These are phyloP conservation scores for Ustilago loliicola DNA, from an alignment of 1,284 basidiomycete species.

Conservation along the genomic window DNA sequence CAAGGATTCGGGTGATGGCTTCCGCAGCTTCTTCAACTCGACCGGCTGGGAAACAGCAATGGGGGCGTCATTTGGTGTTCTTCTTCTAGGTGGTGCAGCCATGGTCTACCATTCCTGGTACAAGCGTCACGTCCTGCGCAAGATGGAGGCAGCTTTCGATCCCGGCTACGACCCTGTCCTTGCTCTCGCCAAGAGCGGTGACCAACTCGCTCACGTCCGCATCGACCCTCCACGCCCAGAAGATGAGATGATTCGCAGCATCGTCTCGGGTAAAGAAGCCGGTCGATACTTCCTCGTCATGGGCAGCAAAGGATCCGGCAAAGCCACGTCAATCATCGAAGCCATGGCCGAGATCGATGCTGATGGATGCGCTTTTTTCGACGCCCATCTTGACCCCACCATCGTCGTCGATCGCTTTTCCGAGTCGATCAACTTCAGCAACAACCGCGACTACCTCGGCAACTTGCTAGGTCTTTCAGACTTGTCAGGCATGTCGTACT, in stretches of 20 bases:
- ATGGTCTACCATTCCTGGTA: constrained; percentile 65
- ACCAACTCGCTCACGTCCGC: constrained; percentile 56
- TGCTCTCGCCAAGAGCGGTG: constrained; percentile 55
- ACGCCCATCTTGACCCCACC: constrained; percentile 58
- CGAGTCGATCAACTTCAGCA: constrained; percentile 64
- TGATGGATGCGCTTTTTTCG: constrained; percentile 66
- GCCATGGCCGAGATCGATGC: constrained; percentile 62
- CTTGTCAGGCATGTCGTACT: constrained; percentile 60
- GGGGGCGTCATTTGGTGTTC: constrained; percentile 63
- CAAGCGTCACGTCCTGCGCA: constrained; percentile 60
- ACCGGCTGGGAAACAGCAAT: constrained; percentile 67
- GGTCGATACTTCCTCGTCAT: constrained; percentile 65
- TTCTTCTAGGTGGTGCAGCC: constrained; percentile 62
- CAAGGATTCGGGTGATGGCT: constrained; percentile 29
- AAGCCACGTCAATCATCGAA: constrained; percentile 62
- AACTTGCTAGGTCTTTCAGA: constrained; percentile 64
- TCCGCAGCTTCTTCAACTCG: constrained; percentile 59
- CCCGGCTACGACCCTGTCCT: constrained; percentile 66
- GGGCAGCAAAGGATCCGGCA: constrained; percentile 65
- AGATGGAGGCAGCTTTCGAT: constrained; percentile 66
- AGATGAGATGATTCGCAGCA: constrained; percentile 61
- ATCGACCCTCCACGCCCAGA: constrained; percentile 57
- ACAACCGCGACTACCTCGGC: constrained; percentile 66
- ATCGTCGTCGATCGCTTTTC: constrained; percentile 66
- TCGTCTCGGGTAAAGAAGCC: constrained; percentile 60